Conservation (phyloP, 306 rosid species). For the Vigna radiata region DNA sequence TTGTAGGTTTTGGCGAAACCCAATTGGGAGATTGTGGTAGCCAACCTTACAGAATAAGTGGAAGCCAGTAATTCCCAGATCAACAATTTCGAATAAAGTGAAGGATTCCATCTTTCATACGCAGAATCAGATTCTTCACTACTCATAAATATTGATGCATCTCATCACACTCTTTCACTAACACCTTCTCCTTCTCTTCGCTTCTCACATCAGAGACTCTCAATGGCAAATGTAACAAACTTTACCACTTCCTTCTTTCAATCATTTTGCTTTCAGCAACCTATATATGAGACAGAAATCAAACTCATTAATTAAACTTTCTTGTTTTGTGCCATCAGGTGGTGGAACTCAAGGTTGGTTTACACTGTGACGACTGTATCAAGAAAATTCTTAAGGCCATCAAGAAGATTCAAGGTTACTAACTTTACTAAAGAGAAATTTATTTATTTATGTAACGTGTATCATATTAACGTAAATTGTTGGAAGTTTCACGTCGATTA, state of each 20-base stretch:
- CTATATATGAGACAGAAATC: background rate
- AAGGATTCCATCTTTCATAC: constrained; percentile 44
- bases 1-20: constrained; percentile 24
- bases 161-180: background rate
- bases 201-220: background rate
- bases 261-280: background rate
- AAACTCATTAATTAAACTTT: constrained; percentile 18
- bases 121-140: constrained; percentile 58
- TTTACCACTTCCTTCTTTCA: background rate
- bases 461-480: no score
- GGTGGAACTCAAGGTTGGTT: constrained; percentile 87
- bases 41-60: constrained; percentile 49
- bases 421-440: no score
- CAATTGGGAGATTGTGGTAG: constrained; percentile 39
- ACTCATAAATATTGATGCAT: background rate
- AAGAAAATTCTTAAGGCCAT: constrained; percentile 86
- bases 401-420: constrained; percentile 79
- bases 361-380: constrained; percentile 88
- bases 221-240: constrained; percentile 64
- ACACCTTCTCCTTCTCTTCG: background rate
- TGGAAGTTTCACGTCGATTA: no score
- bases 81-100: constrained; percentile 50
- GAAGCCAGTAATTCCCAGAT: constrained; percentile 45
- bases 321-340: constrained; percentile 48
- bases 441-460: no score